Conservation (phyloP, 2,329 filamentous ascomycete species). For the Microsporum ferrugineum region DNA sequence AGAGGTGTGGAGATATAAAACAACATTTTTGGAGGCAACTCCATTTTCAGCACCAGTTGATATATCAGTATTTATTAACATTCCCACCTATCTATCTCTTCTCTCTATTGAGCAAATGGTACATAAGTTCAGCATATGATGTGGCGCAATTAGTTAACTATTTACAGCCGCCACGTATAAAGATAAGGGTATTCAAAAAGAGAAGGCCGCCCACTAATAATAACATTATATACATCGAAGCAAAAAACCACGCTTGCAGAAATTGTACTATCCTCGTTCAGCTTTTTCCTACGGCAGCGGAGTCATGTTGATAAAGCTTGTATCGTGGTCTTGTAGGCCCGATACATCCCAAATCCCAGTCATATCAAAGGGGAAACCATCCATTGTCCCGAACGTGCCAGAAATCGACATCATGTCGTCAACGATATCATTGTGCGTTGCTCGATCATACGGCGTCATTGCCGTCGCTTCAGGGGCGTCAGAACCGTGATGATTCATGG, state of each 20-base stretch:
- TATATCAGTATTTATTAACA: neutral
- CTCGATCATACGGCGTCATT: conserved; percentile 33
- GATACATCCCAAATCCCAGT: conserved; percentile 37
- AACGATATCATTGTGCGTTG: conserved; percentile 36
- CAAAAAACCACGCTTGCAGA: neutral
- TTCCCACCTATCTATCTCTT: neutral
- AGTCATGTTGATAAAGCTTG: conserved; percentile 10
- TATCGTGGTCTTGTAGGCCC: conserved; percentile 18
- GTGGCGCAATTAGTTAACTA: neutral
- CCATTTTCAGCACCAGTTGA: too few relatives aligned
- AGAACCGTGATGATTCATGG: neutral
- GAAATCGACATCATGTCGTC: conserved; percentile 39
- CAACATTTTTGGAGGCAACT: too few relatives aligned
- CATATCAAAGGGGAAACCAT: conserved; percentile 38
- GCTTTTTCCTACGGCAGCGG: neutral
- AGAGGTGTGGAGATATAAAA: too few relatives aligned
- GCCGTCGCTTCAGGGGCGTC: conserved; percentile 21
- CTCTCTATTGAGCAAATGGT: neutral
- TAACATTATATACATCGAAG: conserved; percentile 1
- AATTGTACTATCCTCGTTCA: neutral
- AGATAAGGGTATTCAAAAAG: neutral
- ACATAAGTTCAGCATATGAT: neutral
- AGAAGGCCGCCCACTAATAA: neutral
- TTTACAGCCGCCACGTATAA: neutral
- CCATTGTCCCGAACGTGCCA: conserved; percentile 36